A percentile compares a stretch with the other conserved stretches of the same genome.
phyloP scores from a whole-genome alignment of 352 stramenopile genomes.

The Phytopythium delawarense region DNA sequence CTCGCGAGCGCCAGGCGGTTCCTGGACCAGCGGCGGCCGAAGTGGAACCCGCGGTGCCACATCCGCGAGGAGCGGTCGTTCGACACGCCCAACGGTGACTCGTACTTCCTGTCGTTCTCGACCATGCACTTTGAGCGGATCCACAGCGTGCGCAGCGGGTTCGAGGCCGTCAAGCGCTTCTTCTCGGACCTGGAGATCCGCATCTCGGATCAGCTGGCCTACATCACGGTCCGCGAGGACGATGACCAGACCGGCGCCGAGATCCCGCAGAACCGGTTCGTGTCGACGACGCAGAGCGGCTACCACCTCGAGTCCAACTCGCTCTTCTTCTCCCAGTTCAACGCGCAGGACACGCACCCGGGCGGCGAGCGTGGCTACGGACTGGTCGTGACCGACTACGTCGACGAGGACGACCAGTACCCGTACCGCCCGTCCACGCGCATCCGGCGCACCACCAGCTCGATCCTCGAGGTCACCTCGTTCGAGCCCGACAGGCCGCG shows the following conservation, averaged over 20 bases:
- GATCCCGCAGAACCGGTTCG: conserved; percentile 36
- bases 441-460: conserved; percentile 15
- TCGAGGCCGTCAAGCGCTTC: conserved; percentile 35
- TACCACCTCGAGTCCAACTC: conserved; percentile 42
- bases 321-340: conserved; percentile 32
- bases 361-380: conserved; percentile 14
- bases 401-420: conserved; percentile 22
- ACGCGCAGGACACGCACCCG: conserved; percentile 7
- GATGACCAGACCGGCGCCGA: conserved; percentile 31
- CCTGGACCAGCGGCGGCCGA: conserved; percentile 18
- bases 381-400: conserved; percentile 17
- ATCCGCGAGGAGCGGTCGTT: conserved; percentile 30
- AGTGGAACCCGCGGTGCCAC: conserved; percentile 23
- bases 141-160: conserved; percentile 36
- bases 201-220: conserved; percentile 43
- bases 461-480: conserved; percentile 22
- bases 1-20: conserved; percentile 21
- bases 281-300: conserved; percentile 24
- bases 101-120: conserved; percentile 23
- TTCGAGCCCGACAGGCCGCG: conserved; percentile 1
- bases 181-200: conserved; percentile 45
- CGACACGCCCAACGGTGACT: conserved; percentile 20
- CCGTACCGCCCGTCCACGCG: conserved; percentile 13
- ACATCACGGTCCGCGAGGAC: conserved; percentile 45
- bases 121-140: conserved; percentile 33